Evolutionary conservation across 176 grass and related monocot species (phyloP).

Genomic region (Puya raimondii): DNA sequence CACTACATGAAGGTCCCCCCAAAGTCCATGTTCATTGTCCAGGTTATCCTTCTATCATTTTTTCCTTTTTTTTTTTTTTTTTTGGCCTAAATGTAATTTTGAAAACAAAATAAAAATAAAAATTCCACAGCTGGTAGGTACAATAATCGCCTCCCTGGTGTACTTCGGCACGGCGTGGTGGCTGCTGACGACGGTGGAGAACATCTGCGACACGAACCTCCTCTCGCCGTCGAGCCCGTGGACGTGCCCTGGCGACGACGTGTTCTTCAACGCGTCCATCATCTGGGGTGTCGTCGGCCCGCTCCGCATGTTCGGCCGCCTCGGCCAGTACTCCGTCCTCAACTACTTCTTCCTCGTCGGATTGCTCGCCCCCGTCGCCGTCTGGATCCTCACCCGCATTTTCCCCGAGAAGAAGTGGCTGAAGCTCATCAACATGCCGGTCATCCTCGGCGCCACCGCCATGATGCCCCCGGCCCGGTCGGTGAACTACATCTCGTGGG

Average conservation of each 20-base stretch:
- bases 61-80: too few species aligned
- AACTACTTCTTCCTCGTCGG: constrained; percentile 16
- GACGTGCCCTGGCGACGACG: constrained; percentile 10
- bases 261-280: constrained; percentile 11
- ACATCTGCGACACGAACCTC: neutral
- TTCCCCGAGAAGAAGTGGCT: constrained; percentile 12
- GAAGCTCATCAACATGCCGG: constrained; percentile 11
- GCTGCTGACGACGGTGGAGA: neutral
- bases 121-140: constrained; percentile 3
- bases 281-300: constrained; percentile 15
- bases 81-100: too few species aligned
- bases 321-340: neutral
- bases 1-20: constrained; percentile 26
- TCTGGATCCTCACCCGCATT: constrained; percentile 3
- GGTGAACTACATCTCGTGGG: neutral
- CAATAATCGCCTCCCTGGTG: neutral
- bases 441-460: constrained; percentile 3
- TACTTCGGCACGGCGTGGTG: constrained; percentile 15
- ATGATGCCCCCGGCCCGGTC: neutral
- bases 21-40: constrained; percentile 18
- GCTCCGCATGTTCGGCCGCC: neutral
- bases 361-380: neutral
- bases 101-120: neutral
- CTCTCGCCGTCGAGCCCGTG: constrained; percentile 5
- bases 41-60: neutral